Evolutionary conservation across 805 yeast genomes (phyloP), one percentile per base, ranked within the genome.

Genomic region (Suhomyces faveliae): DNA sequence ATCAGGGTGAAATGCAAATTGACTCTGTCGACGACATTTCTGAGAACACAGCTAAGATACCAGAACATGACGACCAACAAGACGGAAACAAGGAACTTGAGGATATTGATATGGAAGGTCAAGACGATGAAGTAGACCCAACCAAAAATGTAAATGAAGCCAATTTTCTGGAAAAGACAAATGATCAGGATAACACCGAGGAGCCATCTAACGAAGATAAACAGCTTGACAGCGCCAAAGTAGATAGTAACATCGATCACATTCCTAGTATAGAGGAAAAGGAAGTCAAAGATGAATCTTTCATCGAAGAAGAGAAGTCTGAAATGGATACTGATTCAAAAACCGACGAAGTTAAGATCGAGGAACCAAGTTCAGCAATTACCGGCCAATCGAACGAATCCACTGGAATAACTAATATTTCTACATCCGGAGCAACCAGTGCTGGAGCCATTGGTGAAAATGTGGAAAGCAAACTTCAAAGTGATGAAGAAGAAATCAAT

Each of bases 91-190:
- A 39, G 19, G 15, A 5, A 11, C 20, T 19, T n/a, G 44, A 27
- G 24, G 51, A 52, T 19, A 22, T 29, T 23, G 50, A 50, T 12
- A 40, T 44, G 35, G 46, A 50, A 24, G 49, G 27, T 24, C 41
- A 17, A 30, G 40, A 29, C 23, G 44, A 23, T 27, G 30, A 27
- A 27, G 30, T 27, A n/a, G 15, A 27, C 8, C 30, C 30, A 35
- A 12, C 39, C 12, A 15, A 7, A 12, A 11, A 35, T 20, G 20
- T n/a, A 42, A 24, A 17, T 33, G 37, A 33, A 15, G 37, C 21
- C 37, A 17, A 33, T 2, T 9, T 12, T 17, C 40, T 25, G n/a
- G 42, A 39, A 21, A 19, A 7, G 12, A 20, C 19, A 23, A 29
- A 37, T 35, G 42, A 22, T 27, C 24, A 43, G 7, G 20, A 12